phyloP scores from a whole-genome alignment of 1,284 basidiomycete genomes.

The Malassezia sp. region DNA sequence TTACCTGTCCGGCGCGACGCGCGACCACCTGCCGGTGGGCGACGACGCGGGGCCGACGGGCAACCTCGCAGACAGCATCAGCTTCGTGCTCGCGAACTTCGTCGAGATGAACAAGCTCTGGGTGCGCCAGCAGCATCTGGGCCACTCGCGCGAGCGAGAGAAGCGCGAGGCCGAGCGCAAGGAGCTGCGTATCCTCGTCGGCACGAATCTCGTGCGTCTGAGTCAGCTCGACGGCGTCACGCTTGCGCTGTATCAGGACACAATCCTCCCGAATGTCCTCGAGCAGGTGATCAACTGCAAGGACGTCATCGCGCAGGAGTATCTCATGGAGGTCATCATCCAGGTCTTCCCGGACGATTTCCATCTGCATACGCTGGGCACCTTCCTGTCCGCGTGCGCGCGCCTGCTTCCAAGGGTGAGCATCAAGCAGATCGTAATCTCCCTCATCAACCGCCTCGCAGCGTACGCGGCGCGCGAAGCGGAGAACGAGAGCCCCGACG shows the following conservation, averaged over 20 bases:
- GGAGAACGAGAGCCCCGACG: conserved; percentile 42
- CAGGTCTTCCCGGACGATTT: conserved; percentile 47
- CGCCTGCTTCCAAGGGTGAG: conserved; percentile 45
- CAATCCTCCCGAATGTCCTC: conserved; percentile 40
- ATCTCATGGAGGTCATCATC: conserved; percentile 47
- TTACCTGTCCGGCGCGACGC: conserved; percentile 42
- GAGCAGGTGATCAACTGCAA: conserved; percentile 47
- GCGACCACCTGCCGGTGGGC: conserved; percentile 44
- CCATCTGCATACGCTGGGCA: conserved; percentile 40
- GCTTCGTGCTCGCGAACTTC: conserved; percentile 45
- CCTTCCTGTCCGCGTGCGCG: conserved; percentile 43
- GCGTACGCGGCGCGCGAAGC: conserved; percentile 44
- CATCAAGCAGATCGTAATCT: conserved; percentile 46
- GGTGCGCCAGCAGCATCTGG: conserved; percentile 46
- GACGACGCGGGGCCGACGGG: conserved; percentile 35
- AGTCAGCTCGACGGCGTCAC: conserved; percentile 45
- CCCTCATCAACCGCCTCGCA: conserved; percentile 43
- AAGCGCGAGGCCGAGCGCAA: conserved; percentile 43
- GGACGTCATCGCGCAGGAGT: conserved; percentile 46
- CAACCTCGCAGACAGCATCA: conserved; percentile 41
- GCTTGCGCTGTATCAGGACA: conserved; percentile 38
- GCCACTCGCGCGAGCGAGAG: conserved; percentile 44
- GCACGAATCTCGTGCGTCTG: conserved; percentile 46
- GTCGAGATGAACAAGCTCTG: conserved; percentile 48
- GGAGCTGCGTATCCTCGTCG: conserved; percentile 44